Conservation (phyloP, 805 yeast species). For the Yarrowia bubula region DNA sequence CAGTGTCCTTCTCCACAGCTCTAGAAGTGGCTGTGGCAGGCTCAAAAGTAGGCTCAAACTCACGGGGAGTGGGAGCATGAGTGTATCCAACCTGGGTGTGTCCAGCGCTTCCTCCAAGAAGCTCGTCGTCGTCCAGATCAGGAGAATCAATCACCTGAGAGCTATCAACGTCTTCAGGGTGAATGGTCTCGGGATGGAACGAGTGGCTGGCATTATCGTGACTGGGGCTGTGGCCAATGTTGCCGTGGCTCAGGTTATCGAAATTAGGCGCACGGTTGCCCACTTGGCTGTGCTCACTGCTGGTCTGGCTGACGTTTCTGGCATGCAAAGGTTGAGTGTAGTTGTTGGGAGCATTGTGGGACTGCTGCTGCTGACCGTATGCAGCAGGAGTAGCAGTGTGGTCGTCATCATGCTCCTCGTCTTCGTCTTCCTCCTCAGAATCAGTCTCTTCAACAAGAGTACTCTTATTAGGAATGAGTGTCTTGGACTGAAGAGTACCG, state of each 20-base stretch:
- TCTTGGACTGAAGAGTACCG: conserved; percentile 51
- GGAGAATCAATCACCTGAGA: conserved; percentile 15
- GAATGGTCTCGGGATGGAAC: not conserved
- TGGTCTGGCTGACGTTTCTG: not conserved
- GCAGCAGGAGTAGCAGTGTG: not conserved
- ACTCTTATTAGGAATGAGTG: conserved; percentile 82
- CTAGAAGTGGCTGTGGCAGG: not conserved
- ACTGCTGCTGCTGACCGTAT: not conserved
- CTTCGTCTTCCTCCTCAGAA: conserved; percentile 59
- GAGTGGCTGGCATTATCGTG: conserved; percentile 10
- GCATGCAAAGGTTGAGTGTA: not conserved
- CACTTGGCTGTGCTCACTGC: not conserved
- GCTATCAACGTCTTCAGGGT: conserved; percentile 2
- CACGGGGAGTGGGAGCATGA: not conserved
- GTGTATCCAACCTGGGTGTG: conserved; percentile 15
- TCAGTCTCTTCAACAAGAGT: conserved; percentile 86
- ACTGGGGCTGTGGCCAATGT: not conserved
- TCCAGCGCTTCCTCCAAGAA: not conserved
- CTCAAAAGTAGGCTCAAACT: not conserved
- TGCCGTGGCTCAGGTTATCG: not conserved
- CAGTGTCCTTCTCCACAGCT: not conserved
- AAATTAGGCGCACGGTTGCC: not conserved
- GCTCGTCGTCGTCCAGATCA: conserved; percentile 13
- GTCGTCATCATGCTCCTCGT: conserved; percentile 29
- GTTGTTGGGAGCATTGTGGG: not conserved